phyloP scores from a whole-genome alignment of 345 rosid genomes.

The Citrus glauca region DNA sequence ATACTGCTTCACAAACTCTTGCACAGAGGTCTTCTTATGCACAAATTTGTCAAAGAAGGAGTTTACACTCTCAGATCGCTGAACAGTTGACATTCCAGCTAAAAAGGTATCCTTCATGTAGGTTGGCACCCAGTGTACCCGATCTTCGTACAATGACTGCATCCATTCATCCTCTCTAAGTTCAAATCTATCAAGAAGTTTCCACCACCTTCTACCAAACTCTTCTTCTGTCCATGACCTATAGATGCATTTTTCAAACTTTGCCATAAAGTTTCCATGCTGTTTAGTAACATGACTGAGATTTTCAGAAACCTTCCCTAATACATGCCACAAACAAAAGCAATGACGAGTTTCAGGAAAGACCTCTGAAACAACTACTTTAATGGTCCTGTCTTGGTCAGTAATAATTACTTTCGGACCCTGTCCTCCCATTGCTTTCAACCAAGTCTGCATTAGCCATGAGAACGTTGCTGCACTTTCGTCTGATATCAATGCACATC shows the following conservation, averaged over 20 bases:
- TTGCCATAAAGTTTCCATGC: slow-evolving; percentile 43
- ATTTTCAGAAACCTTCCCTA: slow-evolving; percentile 46
- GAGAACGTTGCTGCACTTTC: slow-evolving; percentile 41
- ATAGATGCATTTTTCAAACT: slow-evolving; percentile 55
- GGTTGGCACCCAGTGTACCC: slow-evolving; percentile 47
- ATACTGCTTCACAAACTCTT: slow-evolving; percentile 52
- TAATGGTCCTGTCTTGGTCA: slow-evolving; percentile 41
- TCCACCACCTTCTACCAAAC: slow-evolving; percentile 50
- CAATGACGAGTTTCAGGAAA: slow-evolving; percentile 43
- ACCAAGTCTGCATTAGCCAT: slow-evolving; percentile 57
- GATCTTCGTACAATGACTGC: slow-evolving; percentile 48
- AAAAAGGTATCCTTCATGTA: slow-evolving; percentile 39
- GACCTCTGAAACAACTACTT: slow-evolving; percentile 36
- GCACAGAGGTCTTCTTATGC: slow-evolving; percentile 52
- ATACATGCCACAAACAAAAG: slow-evolving; percentile 45
- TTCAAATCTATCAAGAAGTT: slow-evolving; percentile 46
- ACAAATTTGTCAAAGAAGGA: slow-evolving; percentile 50
- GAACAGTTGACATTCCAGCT: slow-evolving; percentile 50
- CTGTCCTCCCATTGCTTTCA: slow-evolving; percentile 56
- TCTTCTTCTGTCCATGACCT: slow-evolving; percentile 58
- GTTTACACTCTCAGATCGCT: slow-evolving; percentile 49
- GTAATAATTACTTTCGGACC: slow-evolving; percentile 46
- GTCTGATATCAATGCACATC: slow-evolving; percentile 54
- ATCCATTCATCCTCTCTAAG: slow-evolving; percentile 46
- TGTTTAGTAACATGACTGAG: slow-evolving; percentile 35